Conservation (phyloP, 2,329 filamentous ascomycete species). For the Colletotrichum paranaense region DNA sequence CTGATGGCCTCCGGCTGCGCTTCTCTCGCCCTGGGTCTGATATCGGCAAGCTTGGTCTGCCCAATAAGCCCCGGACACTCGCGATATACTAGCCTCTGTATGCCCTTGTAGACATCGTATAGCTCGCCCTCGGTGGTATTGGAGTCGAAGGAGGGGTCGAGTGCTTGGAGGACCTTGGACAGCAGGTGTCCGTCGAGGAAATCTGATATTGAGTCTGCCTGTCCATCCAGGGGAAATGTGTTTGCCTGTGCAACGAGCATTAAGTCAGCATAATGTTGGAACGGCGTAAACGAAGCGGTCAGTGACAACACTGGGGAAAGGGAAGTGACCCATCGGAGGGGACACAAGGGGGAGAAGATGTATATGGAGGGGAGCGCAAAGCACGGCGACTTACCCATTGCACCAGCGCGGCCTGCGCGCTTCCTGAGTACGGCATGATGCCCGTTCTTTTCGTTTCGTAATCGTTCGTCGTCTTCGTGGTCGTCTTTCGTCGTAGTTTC, state of each 20-base stretch:
- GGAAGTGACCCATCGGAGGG: neutral
- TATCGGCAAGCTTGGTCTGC: constrained; percentile 64
- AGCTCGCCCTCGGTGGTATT: constrained; percentile 42
- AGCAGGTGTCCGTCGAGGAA: constrained; percentile 66
- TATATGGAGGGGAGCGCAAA: constrained; percentile 14
- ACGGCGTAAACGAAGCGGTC: constrained; percentile 26
- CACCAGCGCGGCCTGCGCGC: constrained; percentile 65
- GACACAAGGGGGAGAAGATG: neutral
- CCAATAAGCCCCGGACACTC: constrained; percentile 63
- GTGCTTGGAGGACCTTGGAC: constrained; percentile 66
- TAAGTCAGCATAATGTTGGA: constrained; percentile 27
- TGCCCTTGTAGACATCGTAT: constrained; percentile 64
- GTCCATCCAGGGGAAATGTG: constrained; percentile 57
- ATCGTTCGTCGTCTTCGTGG: constrained; percentile 1
- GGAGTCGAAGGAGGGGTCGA: constrained; percentile 66
- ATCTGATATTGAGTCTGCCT: constrained; percentile 61
- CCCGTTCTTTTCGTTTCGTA: constrained; percentile 10
- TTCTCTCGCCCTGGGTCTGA: constrained; percentile 68
- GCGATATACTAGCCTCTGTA: constrained; percentile 66
- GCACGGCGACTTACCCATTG: constrained; percentile 59
- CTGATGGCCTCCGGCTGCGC: constrained; percentile 65
- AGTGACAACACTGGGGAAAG: constrained; percentile 9
- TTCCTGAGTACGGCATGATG: constrained; percentile 53
- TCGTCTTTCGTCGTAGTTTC: constrained; percentile 6
- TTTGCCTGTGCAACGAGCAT: constrained; percentile 38